phyloP scores from a whole-genome alignment of 148 eudicot species.

The Cornus suecica region DNA sequence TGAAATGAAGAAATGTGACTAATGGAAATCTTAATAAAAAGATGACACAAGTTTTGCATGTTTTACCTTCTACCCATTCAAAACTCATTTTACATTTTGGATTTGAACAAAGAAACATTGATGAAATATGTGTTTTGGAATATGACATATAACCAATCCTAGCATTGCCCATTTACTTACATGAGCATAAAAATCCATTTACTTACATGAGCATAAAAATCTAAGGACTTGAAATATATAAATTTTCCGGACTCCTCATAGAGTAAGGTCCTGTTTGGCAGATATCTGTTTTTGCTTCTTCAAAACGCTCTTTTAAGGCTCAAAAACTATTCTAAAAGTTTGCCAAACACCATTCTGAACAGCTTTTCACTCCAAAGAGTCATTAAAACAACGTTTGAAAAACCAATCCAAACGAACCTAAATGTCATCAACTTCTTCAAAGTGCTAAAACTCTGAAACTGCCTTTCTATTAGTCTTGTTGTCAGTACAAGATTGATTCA shows the following conservation, averaged over 20 bases:
- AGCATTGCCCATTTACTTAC: neutral
- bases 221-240: neutral
- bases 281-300: no score
- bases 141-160: neutral
- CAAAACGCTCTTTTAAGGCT: no score
- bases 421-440: neutral
- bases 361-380: no score
- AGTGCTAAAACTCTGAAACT: neutral
- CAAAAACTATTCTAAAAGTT: no score
- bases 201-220: neutral
- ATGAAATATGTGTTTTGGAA: neutral
- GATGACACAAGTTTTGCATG: constrained; percentile 18
- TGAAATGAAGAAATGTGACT: neutral
- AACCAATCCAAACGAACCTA: no score
- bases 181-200: no score
- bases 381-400: no score
- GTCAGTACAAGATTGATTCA: no score
- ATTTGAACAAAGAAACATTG: neutral
- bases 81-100: constrained; percentile 21
- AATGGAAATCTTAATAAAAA: neutral
- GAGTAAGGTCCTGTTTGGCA: no score
- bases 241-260: no score
- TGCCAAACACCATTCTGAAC: no score
- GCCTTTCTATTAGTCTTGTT: no score
- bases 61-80: constrained; percentile 36